These are phyloP conservation scores for Naganishia kalamii DNA, from an alignment of 768 basidiomycete genomes.

Conservation along the genomic window DNA sequence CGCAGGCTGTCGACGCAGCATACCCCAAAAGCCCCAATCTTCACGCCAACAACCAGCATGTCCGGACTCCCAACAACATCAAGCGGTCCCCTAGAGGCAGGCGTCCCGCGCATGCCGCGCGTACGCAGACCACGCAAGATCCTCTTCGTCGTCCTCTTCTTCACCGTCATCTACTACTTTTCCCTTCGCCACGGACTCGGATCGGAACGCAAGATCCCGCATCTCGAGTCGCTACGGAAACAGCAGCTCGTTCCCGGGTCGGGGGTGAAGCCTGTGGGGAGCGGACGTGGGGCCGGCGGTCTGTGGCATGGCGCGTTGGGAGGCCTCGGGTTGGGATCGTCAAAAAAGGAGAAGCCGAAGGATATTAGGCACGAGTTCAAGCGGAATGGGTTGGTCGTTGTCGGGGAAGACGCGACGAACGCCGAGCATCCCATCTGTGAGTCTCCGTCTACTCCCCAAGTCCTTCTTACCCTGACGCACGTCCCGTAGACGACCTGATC, in stretches of 20 bases:
- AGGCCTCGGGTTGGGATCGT: not conserved
- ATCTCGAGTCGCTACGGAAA: not conserved
- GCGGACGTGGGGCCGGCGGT: conserved; percentile 19
- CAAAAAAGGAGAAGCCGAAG: conserved; percentile 14
- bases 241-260: conserved; percentile 11
- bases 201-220: conserved; percentile 28
- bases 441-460: not conserved
- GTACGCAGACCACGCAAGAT: conserved; percentile 40
- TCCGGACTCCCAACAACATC: not conserved
- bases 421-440: conserved; percentile 40
- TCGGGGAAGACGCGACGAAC: conserved; percentile 3
- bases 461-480: too few species aligned
- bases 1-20: not conserved
- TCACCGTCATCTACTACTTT: conserved; percentile 44
- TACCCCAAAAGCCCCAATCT: not conserved
- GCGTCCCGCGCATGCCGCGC: not conserved
- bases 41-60: not conserved
- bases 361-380: conserved; percentile 7
- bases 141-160: conserved; percentile 40
- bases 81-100: not conserved
- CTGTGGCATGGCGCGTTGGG: conserved; percentile 14
- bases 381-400: conserved; percentile 21
- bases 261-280: conserved; percentile 12
- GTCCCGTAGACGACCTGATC: conserved; percentile 45
- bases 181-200: conserved; percentile 45